phyloP scores from a whole-genome alignment of 1,284 basidiomycete species.

The Ganoderma lingzhi region DNA sequence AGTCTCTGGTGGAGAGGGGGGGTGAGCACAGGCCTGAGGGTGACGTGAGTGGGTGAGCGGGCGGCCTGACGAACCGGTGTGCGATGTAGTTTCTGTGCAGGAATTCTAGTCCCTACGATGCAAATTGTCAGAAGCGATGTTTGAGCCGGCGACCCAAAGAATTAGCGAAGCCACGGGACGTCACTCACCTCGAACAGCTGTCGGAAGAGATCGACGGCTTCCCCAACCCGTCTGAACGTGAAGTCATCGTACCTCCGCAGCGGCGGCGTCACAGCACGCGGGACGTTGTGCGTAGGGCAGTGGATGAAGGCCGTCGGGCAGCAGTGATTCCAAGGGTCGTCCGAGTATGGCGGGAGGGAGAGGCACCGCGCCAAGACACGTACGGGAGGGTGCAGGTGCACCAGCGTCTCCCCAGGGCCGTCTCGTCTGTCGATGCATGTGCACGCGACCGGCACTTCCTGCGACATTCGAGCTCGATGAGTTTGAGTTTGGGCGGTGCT shows the following conservation, averaged over 20 bases:
- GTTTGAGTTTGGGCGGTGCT: neutral
- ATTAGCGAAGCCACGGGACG: neutral
- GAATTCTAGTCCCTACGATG: slow-evolving; percentile 31
- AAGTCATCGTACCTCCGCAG: slow-evolving; percentile 31
- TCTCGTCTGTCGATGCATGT: neutral
- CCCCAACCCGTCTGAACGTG: slow-evolving; percentile 28
- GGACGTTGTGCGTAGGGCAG: slow-evolving; percentile 21
- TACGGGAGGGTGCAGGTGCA: neutral
- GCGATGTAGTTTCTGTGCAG: slow-evolving; percentile 32
- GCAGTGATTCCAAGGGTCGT: slow-evolving; percentile 31
- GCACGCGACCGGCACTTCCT: slow-evolving; percentile 7
- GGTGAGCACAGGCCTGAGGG: neutral
- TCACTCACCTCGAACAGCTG: slow-evolving; percentile 35
- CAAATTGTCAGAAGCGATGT: neutral
- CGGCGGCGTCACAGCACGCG: slow-evolving; percentile 35
- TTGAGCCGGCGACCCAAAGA: neutral
- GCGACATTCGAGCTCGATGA: neutral
- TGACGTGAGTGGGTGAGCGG: neutral
- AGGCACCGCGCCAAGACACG: slow-evolving; percentile 8
- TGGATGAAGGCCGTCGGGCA: slow-evolving; percentile 32
- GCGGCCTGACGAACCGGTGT: slow-evolving; percentile 25
- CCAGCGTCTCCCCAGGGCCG: neutral
- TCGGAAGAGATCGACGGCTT: slow-evolving; percentile 33
- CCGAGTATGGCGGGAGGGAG: slow-evolving; percentile 7
- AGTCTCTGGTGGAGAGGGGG: neutral